These are phyloP conservation scores for Rhodotorula sp. DNA, from an alignment of 1,284 basidiomycete species.

Conservation along the genomic window DNA sequence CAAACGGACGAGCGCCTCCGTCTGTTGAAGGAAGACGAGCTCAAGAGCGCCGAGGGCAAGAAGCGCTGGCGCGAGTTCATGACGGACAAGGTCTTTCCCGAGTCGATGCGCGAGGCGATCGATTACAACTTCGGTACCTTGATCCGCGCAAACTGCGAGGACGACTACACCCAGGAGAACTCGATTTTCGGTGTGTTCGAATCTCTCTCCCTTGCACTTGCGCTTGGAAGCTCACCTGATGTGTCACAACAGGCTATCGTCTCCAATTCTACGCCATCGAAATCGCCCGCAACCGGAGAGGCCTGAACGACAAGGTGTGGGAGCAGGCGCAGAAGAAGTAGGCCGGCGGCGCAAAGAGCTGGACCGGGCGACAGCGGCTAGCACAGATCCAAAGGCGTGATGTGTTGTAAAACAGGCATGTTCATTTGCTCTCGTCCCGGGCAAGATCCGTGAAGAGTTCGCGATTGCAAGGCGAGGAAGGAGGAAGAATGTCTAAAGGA, in stretches of 20 bases:
- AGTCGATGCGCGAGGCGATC: slow-evolving; percentile 8
- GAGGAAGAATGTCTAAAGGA: neutral
- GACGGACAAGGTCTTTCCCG: slow-evolving; percentile 38
- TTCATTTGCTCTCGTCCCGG: too few relatives aligned
- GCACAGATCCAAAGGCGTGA: too few relatives aligned
- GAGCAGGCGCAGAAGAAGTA: slow-evolving; percentile 58
- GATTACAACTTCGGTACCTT: slow-evolving; percentile 98
- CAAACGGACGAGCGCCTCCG: slow-evolving; percentile 61
- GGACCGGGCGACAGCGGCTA: neutral
- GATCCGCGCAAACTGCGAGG: slow-evolving; percentile 73
- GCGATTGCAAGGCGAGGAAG: neutral
- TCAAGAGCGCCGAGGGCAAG: slow-evolving; percentile 91
- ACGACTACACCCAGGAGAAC: slow-evolving; percentile 88
- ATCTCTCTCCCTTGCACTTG: slow-evolving; percentile 5
- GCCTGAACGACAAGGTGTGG: slow-evolving; percentile 87
- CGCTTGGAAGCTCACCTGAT: neutral
- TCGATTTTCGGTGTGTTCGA: slow-evolving; percentile 75
- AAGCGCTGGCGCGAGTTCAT: slow-evolving; percentile 90
- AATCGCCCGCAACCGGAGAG: slow-evolving; percentile 88
- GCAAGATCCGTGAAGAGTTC: neutral
- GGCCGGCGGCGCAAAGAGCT: neutral
- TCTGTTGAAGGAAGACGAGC: slow-evolving; percentile 83
- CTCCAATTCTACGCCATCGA: slow-evolving; percentile 87
- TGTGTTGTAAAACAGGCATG: too few relatives aligned
- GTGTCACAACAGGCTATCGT: slow-evolving; percentile 47